Percentiles rank a stretch among this genome's conserved stretches.
phyloP scores from a whole-genome alignment of 2,329 filamentous ascomycete genomes.

The Trichoderma koningiopsis region DNA sequence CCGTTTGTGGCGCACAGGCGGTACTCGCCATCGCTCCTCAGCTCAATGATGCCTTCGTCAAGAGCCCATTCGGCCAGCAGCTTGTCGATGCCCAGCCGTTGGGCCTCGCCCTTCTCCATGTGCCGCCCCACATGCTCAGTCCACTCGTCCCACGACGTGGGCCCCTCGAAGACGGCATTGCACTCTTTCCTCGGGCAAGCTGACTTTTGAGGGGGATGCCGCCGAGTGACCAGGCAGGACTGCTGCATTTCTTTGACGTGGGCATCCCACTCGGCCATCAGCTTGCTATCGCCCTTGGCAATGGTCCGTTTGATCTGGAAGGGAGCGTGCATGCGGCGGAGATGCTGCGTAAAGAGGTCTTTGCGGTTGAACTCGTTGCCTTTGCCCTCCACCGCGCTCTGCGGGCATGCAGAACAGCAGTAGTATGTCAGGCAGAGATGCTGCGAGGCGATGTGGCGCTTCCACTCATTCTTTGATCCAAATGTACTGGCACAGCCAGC shows the following conservation, averaged over 20 bases:
- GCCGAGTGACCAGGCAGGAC: conserved; percentile 71
- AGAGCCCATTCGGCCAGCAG: conserved; percentile 64
- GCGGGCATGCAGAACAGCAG: conserved; percentile 63
- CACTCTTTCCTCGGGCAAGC: conserved; percentile 75
- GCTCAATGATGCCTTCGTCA: conserved; percentile 64
- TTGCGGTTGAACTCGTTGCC: conserved; percentile 86
- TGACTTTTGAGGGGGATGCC: conserved; percentile 70
- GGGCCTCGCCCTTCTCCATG: conserved; percentile 73
- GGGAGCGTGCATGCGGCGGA: conserved; percentile 88
- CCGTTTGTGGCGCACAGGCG: conserved; percentile 46
- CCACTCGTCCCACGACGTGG: conserved; percentile 81
- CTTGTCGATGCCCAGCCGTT: conserved; percentile 58
- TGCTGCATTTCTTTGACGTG: conserved; percentile 71
- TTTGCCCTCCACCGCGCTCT: conserved; percentile 56
- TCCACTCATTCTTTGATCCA: conserved; percentile 96
- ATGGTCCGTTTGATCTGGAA: conserved; percentile 62
- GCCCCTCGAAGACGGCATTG: conserved; percentile 67
- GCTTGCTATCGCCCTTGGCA: conserved; percentile 59
- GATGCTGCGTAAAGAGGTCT: conserved; percentile 92
- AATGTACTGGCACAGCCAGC: conserved; percentile 85
- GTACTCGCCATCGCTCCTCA: conserved; percentile 58
- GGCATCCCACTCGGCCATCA: conserved; percentile 64
- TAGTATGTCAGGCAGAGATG: conserved; percentile 74
- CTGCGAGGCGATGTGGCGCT: conserved; percentile 87
- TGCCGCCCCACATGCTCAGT: conserved; percentile 92